These are phyloP conservation scores for Monosporascus sp. DNA, from an alignment of 2,329 filamentous ascomycete genomes.

Conservation along the genomic window DNA sequence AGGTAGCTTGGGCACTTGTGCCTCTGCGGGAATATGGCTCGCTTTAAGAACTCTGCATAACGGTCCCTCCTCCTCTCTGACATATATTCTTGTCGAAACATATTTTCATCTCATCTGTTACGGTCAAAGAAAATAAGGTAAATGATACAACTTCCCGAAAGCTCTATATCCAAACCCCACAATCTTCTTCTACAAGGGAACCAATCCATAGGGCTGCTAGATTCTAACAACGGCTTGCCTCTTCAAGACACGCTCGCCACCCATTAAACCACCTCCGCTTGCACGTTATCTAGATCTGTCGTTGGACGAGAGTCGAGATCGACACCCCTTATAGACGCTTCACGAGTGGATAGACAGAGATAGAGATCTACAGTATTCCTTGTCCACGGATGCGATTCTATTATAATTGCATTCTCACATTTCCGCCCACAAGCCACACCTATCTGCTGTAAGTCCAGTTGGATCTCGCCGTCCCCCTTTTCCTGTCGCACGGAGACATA, in stretches of 20 bases:
- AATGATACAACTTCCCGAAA: no score
- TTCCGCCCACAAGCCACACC: not conserved
- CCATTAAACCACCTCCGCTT: not conserved
- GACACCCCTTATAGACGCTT: not conserved
- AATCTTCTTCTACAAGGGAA: no score
- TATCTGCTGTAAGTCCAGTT: not conserved
- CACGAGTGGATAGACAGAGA: not conserved
- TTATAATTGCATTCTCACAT: not conserved
- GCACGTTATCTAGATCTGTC: not conserved
- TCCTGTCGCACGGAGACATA: not conserved
- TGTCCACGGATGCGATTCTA: not conserved
- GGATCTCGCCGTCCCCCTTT: not conserved
- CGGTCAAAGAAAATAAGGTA: no score
- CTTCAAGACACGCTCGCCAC: not conserved
- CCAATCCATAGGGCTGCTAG: no score
- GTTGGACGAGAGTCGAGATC: not conserved
- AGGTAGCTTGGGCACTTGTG: not conserved
- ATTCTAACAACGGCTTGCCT: not conserved
- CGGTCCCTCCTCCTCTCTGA: no score
- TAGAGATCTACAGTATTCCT: not conserved
- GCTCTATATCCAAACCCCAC: no score
- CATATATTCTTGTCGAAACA: no score
- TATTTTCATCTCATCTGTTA: no score
- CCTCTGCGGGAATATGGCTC: not conserved
- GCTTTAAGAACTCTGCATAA: not conserved